phyloP scores from a whole-genome alignment of 257 asterid species.

The Cruciata laevipes region DNA sequence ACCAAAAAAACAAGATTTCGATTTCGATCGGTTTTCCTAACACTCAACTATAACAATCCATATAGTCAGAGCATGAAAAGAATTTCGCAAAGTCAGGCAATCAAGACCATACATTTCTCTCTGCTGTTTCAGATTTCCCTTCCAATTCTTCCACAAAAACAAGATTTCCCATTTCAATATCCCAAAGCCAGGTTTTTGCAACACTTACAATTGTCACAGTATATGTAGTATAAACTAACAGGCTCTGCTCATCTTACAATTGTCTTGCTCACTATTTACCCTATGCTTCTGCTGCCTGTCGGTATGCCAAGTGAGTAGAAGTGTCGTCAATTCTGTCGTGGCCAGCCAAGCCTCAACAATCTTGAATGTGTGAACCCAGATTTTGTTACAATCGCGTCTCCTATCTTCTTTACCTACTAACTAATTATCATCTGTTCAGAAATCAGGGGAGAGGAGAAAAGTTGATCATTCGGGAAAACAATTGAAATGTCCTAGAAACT shows the following conservation, averaged over 20 bases:
- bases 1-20: too few relatives aligned
- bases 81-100: too few relatives aligned
- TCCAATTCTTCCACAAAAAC: conserved; percentile 3
- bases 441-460: not conserved
- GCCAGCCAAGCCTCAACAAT: not conserved
- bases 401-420: not conserved
- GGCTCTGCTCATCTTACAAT: conserved; percentile 3
- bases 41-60: too few relatives aligned
- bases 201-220: not conserved
- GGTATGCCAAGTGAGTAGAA: not conserved
- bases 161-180: conserved; percentile 12
- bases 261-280: not conserved
- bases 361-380: not conserved
- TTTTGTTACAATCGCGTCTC: not conserved
- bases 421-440: conserved; percentile 38
- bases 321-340: not conserved
- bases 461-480: not conserved
- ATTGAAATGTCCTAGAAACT: not conserved
- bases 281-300: not conserved
- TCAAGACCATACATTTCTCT: not conserved
- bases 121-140: not conserved
- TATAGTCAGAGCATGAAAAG: too few relatives aligned
- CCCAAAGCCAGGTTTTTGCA: not conserved
- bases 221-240: conserved; percentile 9
- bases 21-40: too few relatives aligned